Evolutionary conservation across 345 rosid species (phyloP), one percentile per base, ranked within the genome.

Genomic region (Populus simonii): DNA sequence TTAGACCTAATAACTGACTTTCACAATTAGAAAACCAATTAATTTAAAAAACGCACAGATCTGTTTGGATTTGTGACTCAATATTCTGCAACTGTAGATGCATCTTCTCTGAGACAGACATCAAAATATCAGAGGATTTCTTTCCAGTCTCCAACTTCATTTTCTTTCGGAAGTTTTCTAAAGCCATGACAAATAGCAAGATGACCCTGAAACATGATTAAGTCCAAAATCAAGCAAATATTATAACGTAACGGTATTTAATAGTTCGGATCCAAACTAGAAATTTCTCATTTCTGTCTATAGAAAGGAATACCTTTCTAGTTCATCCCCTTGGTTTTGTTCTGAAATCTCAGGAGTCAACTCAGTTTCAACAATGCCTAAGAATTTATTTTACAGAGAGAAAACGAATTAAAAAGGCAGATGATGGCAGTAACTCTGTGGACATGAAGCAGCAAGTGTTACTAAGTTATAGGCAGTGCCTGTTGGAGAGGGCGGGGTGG

Each of bases 51-150:
- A 85, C 95, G 9, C 88, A 94, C 98, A 86, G 78, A 70, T 96
- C 94, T 72, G 86, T 82, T 82, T 89, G 87, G 83, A 92, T 89
- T 81, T 89, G 93, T 66, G 91, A 87, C 85, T 89, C 86, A 70
- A 89, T 82, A 82, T 82, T 86, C 88, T 84, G 89, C 87, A 96
- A 68, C 87, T 88, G 90, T 49, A 66, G 69, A 65, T 85, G 83
- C 79, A 94, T 91, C 69, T 87, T 90, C 86, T 89, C 89, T 38
- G 94, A 90, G 78, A 87, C 88, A 67, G 97, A 91, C 78, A 78
- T 83, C 83, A 92, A 83, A 81, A 96, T 92, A 71, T 90, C 92
- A 2, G 91, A 87, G 53, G 94, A 91, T 82, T 90, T 94, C 87
- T 86, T 89, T 80, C 65, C 81, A 51, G 93, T 90, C 68, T 90